Evolutionary conservation across 2,329 filamentous ascomycete genomes (phyloP).

Genomic region (Sphaceloma murrayae): DNA sequence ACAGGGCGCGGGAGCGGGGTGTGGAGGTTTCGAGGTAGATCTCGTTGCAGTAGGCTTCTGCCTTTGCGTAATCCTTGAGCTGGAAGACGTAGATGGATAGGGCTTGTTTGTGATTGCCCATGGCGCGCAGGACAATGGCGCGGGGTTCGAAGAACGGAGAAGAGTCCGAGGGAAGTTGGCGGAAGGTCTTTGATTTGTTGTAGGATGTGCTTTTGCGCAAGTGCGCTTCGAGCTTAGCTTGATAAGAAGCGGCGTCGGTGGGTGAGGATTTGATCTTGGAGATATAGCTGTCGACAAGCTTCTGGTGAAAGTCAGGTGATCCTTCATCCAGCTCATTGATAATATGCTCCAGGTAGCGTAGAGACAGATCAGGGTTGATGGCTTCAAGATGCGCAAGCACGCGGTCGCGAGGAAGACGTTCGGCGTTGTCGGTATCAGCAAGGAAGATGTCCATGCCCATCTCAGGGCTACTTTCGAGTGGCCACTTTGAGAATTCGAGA

Average conservation of each 20-base stretch:
- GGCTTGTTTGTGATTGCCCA: slow-evolving; percentile 91
- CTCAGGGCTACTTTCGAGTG: slow-evolving; percentile 59
- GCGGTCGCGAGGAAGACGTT: slow-evolving; percentile 67
- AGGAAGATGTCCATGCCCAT: slow-evolving; percentile 88
- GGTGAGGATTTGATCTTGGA: slow-evolving; percentile 37
- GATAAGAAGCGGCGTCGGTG: slow-evolving; percentile 28
- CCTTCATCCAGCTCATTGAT: slow-evolving; percentile 77
- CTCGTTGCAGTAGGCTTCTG: slow-evolving; percentile 95
- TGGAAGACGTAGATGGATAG: slow-evolving; percentile 98
- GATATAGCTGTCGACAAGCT: slow-evolving; percentile 64
- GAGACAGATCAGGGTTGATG: slow-evolving; percentile 62
- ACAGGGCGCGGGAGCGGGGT: slow-evolving; percentile 17
- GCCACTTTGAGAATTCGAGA: slow-evolving; percentile 85
- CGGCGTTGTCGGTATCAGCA: slow-evolving; percentile 88
- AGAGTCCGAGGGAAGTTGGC: slow-evolving; percentile 69
- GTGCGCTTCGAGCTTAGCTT: slow-evolving; percentile 58
- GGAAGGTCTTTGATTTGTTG: slow-evolving; percentile 55
- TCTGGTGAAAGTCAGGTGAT: slow-evolving; percentile 79
- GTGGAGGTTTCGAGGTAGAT: slow-evolving; percentile 50
- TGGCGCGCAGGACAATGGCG: slow-evolving; percentile 84
- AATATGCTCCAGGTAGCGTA: slow-evolving; percentile 81
- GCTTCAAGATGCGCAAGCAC: slow-evolving; percentile 65
- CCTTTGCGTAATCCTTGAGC: slow-evolving; percentile 74
- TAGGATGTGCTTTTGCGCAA: slow-evolving; percentile 69
- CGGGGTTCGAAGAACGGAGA: slow-evolving; percentile 78